A percentile compares a stretch with the other conserved stretches of the same genome.
Evolutionary conservation across 495 filamentous ascomycete genomes (phyloP).

Genomic region (Podospora pseudocomata): DNA sequence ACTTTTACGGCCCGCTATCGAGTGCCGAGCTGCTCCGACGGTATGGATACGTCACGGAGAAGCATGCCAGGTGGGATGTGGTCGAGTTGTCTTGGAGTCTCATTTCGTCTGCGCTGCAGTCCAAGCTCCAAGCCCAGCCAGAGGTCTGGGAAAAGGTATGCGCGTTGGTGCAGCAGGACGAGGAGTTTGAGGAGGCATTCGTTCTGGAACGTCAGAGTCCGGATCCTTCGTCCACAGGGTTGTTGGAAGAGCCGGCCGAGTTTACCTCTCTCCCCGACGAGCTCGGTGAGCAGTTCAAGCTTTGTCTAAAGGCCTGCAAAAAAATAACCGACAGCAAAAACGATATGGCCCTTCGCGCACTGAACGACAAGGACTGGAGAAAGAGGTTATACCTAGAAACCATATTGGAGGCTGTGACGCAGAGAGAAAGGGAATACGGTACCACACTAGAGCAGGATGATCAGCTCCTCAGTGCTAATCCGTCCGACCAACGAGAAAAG

Average conservation of each 20-base stretch:
- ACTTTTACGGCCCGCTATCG: constrained; percentile 84
- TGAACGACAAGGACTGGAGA: constrained; percentile 39
- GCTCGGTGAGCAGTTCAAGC: constrained; percentile 36
- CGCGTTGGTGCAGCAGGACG: constrained; percentile 28
- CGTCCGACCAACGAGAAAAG: constrained; percentile 36
- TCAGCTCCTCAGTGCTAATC: constrained; percentile 39
- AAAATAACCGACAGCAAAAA: constrained; percentile 30
- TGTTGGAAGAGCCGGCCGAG: constrained; percentile 27
- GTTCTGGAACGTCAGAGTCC: constrained; percentile 43
- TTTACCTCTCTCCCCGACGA: constrained; percentile 38
- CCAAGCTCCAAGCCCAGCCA: constrained; percentile 41
- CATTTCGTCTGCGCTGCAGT: constrained; percentile 44
- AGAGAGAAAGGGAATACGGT: constrained; percentile 52
- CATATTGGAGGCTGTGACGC: constrained; percentile 41
- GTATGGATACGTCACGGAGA: constrained; percentile 82
- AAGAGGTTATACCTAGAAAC: constrained; percentile 37
- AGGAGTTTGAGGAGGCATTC: constrained; percentile 44
- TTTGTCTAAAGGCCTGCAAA: constrained; percentile 40
- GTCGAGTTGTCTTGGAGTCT: constrained; percentile 64
- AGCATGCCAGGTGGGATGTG: constrained; percentile 76
- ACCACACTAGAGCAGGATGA: constrained; percentile 63
- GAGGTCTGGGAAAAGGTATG: constrained; percentile 38
- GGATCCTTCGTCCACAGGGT: constrained; percentile 37
- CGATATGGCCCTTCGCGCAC: constrained; percentile 17
- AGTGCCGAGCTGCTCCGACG: constrained; percentile 77